Evolutionary conservation across 1,284 basidiomycete genomes (phyloP).

Genomic region (Anthracocystis walkeri): DNA sequence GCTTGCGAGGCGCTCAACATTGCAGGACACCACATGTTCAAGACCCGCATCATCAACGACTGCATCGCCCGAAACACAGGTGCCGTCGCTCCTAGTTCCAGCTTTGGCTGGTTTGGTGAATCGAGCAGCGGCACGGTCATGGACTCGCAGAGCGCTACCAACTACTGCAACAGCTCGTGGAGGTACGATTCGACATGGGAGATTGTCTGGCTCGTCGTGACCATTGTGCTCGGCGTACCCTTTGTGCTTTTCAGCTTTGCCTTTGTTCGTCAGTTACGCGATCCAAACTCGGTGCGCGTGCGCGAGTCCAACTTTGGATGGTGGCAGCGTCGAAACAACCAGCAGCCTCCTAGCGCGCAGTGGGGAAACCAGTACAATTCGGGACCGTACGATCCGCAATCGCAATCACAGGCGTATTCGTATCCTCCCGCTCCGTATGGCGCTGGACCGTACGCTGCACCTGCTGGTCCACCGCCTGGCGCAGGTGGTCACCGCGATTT

Average conservation of each 20-base stretch:
- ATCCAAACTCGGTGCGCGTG: conserved; percentile 50
- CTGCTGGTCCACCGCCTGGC: conserved; percentile 33
- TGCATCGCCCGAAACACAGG: conserved; percentile 56
- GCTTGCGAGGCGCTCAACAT: conserved; percentile 56
- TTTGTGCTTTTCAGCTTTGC: conserved; percentile 61
- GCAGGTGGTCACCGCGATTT: conserved; percentile 28
- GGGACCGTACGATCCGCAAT: conserved; percentile 48
- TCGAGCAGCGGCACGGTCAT: conserved; percentile 26
- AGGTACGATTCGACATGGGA: conserved; percentile 48
- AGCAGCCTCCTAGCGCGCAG: conserved; percentile 42
- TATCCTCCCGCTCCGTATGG: conserved; percentile 49
- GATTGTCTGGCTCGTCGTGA: conserved; percentile 59
- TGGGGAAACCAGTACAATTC: conserved; percentile 23
- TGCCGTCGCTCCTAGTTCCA: conserved; percentile 7
- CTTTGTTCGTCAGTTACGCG: conserved; percentile 54
- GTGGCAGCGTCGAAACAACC: conserved; percentile 33
- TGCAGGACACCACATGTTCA: conserved; percentile 51
- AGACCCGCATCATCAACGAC: conserved; percentile 47
- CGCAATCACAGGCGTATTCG: conserved; percentile 38
- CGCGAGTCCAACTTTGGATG: conserved; percentile 27
- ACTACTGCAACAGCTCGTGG: conserved; percentile 52
- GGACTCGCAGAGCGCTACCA: conserved; percentile 36
- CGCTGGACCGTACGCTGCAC: conserved; percentile 29
- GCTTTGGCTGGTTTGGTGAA: conserved; percentile 28
- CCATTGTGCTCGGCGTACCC: conserved; percentile 46